Evolutionary conservation across 169 alveolate genomes (phyloP), one percentile per base, ranked within the genome.

Genomic region (Eimeria acervulina): DNA sequence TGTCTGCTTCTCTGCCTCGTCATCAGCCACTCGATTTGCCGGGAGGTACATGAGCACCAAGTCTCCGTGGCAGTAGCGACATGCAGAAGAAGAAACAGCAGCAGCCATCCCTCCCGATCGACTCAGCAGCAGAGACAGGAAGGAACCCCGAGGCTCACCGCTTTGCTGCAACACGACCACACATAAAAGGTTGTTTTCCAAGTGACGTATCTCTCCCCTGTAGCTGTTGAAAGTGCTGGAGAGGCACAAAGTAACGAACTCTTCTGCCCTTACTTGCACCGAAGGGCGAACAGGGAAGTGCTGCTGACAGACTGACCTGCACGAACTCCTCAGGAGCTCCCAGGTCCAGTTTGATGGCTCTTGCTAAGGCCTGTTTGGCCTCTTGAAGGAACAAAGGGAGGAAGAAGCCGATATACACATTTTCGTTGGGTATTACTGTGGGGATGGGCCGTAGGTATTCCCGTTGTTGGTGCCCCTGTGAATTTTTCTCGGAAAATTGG

Each of bases 361-460:
- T 85, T 3, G 93, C 92, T 21, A 95, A 70, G 81, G 93, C 70
- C 80, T 84, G 95, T 90, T 78, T 95, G 47, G 96, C 95, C 94
- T 95, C 96, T 44, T 85, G 90, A 19, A 87, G 76, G 81, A 95
- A 89, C 47, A 95, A 85, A 28, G 96, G 96, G 7, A 76, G 38
- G n/a, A 95, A 87, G 38, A 78, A 76, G 59, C 93, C 94, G 23
- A 87, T 88, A 89, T 95, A 95, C 31, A 74, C 84, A 55, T 63
- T 38, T 33, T 87, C 93, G 44, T 87, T 87, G 33, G 61, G 78
- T 87, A 87, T 87, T n/a, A 87, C 93, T 26, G 93, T 87, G 31
- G 93, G 93, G 10, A 87, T 87, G n/a, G 93, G 40, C 93, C 93
- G 93, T 15, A 87, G 47, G 63, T 87, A 70, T n/a, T 84, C 76